Base-by-base conservation (phyloP, 164 flowering plant genomes). In the Cinnamomum micranthum region DNA sequence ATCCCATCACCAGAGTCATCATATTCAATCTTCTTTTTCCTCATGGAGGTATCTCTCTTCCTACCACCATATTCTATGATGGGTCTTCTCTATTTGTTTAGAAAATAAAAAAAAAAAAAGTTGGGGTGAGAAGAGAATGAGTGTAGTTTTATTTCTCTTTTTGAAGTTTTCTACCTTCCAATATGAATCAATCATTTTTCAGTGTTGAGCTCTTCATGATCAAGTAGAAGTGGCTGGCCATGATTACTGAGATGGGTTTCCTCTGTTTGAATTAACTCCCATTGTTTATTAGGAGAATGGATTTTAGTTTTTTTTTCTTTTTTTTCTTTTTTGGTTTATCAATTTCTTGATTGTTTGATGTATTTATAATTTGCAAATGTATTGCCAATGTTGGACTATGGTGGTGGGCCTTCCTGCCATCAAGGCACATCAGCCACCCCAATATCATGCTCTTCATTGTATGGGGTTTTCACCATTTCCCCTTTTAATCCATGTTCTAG, bases 11-110 rank as follows among this genome's bases (percentile, higher is more conserved):
- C 71, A 63, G 23, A 14, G 11, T 25, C 76, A 22, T 70, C 78
- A 35, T 68, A 0, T 70, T 24, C 72, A 63, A 35, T 25, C 72
- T 47, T 52, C 14, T 33, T n/a, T 31, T n/a, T n/a, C 65, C 28
- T 68, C 71, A 80, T 82, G 83, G 83, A 79, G 83, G 84, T 81
- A 55, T 14, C 17, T 55, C 60, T 55, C n/a, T 20, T 3, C 60
- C 60, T 55, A 15, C 60, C 6, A 55, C 17, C 17, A 55, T 3
- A 55, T 3, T 3, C 60, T 15, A 14, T 55, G 60, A 41, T 41
- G 2, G 47, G 1, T 41, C 47, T 55, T 55, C 60, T 55, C n/a
- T 55, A 14, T 55, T 55, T 55, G 13, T 55, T 55, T 55, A 20
- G 13, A 55, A 55, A 15, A 15, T 20, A 3, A 14, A 14, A 3